These are phyloP conservation scores for Lachnellula cervina DNA, from an alignment of 2,329 filamentous ascomycete species.

Conservation along the genomic window DNA sequence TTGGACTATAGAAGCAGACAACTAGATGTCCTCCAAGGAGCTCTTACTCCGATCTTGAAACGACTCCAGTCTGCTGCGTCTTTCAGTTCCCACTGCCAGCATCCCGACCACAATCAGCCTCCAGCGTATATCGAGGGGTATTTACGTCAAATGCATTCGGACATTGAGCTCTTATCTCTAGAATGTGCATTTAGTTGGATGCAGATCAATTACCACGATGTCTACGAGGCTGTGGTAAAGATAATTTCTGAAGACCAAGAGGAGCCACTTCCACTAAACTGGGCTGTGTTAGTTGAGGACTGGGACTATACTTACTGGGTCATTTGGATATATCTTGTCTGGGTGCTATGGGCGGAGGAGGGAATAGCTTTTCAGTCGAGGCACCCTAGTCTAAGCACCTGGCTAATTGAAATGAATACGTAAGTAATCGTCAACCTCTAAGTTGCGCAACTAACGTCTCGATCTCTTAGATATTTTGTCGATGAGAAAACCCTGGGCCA, in stretches of 20 bases:
- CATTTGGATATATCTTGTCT: conserved; percentile 23
- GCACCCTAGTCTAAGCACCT: conserved; percentile 7
- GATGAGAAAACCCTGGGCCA: neutral
- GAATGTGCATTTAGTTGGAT: conserved; percentile 23
- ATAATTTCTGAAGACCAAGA: conserved; percentile 25
- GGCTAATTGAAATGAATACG: conserved; percentile 8
- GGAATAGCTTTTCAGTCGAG: conserved; percentile 5
- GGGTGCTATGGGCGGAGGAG: conserved; percentile 10
- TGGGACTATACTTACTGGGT: conserved; percentile 25
- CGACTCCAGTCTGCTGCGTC: neutral
- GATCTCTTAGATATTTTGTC: neutral
- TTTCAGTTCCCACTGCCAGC: conserved; percentile 11
- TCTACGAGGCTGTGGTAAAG: conserved; percentile 5
- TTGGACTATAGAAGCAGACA: conserved; percentile 22
- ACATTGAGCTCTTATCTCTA: conserved; percentile 17
- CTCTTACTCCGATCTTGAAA: conserved; percentile 3
- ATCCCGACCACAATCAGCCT: neutral
- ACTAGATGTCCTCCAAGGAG: conserved; percentile 13
- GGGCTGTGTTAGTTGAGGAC: conserved; percentile 22
- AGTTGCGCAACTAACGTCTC: neutral
- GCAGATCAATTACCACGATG: conserved; percentile 4
- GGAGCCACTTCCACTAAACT: conserved; percentile 24
- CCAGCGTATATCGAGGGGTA: neutral
- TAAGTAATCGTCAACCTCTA: neutral
- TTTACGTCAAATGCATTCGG: neutral